Base-by-base conservation (phyloP, 306 rosid species). In the Malus fusca region DNA sequence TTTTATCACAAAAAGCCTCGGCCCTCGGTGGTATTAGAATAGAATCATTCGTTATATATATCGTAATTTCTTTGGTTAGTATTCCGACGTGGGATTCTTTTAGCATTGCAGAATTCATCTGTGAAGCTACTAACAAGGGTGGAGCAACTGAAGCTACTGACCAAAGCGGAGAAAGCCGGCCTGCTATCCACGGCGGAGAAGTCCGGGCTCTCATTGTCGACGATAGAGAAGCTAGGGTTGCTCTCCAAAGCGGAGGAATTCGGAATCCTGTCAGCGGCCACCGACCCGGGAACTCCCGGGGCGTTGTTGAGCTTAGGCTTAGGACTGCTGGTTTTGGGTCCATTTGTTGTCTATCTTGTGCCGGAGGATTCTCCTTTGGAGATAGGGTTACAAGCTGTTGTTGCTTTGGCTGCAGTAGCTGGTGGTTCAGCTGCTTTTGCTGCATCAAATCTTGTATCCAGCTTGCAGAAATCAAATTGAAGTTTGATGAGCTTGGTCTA, bases 151-250 rank as follows among this genome's bases (percentile, higher is more conserved):
- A 95, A 81, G 68, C 92, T 95, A 1, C 79, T 95, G 35, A 88
- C 90, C 44, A 95, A 95, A 74, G 97, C 97, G 51, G 99, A 95
- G 90, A 95, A 95, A 79, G 97, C 97, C 12, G 99, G 99, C 5
- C 58, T 95, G 58, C 72, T 95, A 62, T 95, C 99, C 0, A 93
- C 99, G 18, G 97, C 97, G 15, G 99, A 95, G 88, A 89, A 87
- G 70, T 77, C 59, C 10, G 97, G 99, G 13, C 76, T 95, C 68
- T 95, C 99, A 2, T 87, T 95, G 10, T 92, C 97, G 19, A 48
- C 90, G 1, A 92, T 95, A 51, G 99, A 95, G 91, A 84, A 74
- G 51, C 75, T 92, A 18, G 97, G 99, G 2, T 83, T 92, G 65
- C 97, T 95, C 6, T 92, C 97, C 6, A 95, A 92, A 81, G 99